These are phyloP conservation scores for Vavraia culicis DNA, from an alignment of 371 early-diverging fungal genomes.

Conservation along the genomic window DNA sequence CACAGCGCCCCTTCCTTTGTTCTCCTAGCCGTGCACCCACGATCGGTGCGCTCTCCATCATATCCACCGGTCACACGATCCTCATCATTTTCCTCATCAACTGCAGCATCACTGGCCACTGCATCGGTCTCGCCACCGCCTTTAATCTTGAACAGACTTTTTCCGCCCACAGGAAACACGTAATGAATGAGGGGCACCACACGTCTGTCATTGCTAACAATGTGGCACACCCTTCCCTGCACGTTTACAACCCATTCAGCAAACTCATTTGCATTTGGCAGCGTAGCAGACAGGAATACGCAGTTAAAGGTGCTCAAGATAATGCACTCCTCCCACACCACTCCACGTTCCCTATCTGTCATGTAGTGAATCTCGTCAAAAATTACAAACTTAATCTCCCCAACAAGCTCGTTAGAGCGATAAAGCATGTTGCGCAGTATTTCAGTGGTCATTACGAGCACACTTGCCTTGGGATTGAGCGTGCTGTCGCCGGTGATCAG, in stretches of 20 bases:
- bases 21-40: too few relatives aligned
- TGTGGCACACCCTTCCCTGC: slow-evolving; percentile 83
- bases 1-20: too few relatives aligned
- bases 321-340: slow-evolving; percentile 99
- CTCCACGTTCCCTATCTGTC: slow-evolving; percentile 69
- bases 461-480: slow-evolving; percentile 78
- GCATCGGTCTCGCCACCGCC: slow-evolving; percentile 6
- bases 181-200: slow-evolving; percentile 84
- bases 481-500: slow-evolving; percentile 99
- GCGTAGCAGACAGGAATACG: slow-evolving; percentile 93
- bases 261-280: slow-evolving; percentile 98
- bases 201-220: slow-evolving; percentile 94
- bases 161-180: slow-evolving; percentile 13
- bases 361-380: slow-evolving; percentile 99
- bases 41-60: too few relatives aligned
- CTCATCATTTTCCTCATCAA: background rate
- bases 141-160: slow-evolving; percentile 6
- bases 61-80: background rate
- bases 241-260: slow-evolving; percentile 91
- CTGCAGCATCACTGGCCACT: background rate
- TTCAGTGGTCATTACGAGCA: slow-evolving; percentile 99
- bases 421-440: slow-evolving; percentile 96
- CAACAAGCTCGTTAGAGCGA: slow-evolving; percentile 81
- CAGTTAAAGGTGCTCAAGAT: slow-evolving; percentile 67
- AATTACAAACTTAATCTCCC: slow-evolving; percentile 94